These are phyloP conservation scores for Epichloe typhina DNA, from an alignment of 2,329 filamentous ascomycete species.

Conservation along the genomic window DNA sequence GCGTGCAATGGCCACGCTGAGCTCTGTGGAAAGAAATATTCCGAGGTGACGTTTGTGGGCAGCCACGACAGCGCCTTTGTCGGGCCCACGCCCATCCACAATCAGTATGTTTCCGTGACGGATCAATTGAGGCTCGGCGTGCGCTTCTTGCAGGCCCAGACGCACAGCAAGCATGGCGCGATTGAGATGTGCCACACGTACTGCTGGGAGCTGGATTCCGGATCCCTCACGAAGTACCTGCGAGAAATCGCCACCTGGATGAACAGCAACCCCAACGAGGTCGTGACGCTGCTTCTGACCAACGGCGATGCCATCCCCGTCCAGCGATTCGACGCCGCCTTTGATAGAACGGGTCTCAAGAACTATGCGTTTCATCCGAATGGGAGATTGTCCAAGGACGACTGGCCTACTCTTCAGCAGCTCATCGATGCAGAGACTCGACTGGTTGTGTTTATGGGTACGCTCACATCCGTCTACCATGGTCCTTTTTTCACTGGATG, in stretches of 20 bases:
- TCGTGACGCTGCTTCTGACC: slow-evolving; percentile 49
- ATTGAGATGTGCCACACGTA: slow-evolving; percentile 53
- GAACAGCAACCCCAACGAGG: slow-evolving; percentile 43
- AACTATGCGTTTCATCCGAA: slow-evolving; percentile 42
- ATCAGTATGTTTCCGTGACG: slow-evolving; percentile 46
- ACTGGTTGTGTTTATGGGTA: slow-evolving; percentile 59
- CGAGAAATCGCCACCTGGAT: slow-evolving; percentile 46
- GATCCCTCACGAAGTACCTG: slow-evolving; percentile 42
- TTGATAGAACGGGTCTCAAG: slow-evolving; percentile 41
- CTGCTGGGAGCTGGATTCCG: slow-evolving; percentile 46
- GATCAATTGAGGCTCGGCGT: slow-evolving; percentile 48
- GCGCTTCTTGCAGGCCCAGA: slow-evolving; percentile 51
- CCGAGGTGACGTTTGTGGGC: slow-evolving; percentile 47
- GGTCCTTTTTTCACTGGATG: not conserved
- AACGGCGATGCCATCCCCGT: slow-evolving; percentile 47
- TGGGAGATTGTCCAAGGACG: slow-evolving; percentile 25
- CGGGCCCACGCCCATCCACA: slow-evolving; percentile 37
- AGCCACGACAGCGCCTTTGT: slow-evolving; percentile 55
- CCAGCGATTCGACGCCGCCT: slow-evolving; percentile 39
- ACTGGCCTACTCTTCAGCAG: slow-evolving; percentile 57
- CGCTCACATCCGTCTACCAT: slow-evolving; percentile 3
- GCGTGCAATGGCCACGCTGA: slow-evolving; percentile 45
- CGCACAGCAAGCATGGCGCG: slow-evolving; percentile 36
- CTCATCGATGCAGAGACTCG: slow-evolving; percentile 51
- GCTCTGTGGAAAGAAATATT: slow-evolving; percentile 44